Conservation (phyloP, 495 filamentous ascomycete species). For the Copromyces sp. region DNA sequence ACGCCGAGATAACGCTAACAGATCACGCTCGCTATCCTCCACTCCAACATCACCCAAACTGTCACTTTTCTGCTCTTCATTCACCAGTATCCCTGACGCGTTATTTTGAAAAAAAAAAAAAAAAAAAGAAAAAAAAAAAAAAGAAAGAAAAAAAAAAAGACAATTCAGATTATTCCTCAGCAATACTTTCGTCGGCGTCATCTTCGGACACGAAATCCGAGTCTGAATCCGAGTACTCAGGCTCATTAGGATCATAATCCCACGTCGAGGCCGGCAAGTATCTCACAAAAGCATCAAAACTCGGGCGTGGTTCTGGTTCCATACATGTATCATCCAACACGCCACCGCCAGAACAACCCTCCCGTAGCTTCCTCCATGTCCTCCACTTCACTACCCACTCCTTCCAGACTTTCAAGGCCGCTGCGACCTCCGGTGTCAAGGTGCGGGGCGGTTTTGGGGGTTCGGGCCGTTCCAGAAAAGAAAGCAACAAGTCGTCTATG, state of each 20-base stretch:
- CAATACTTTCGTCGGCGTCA: not conserved
- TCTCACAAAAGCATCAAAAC: not conserved
- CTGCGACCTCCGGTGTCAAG: not conserved
- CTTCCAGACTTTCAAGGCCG: not conserved
- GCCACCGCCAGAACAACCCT: not conserved
- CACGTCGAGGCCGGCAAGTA: not conserved
- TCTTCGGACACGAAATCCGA: not conserved
- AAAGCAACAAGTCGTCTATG: not conserved
- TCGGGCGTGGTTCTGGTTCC: not conserved
- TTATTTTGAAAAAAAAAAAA: not conserved
- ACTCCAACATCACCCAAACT: not conserved
- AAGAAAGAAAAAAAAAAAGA: not conserved
- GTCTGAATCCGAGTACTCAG: not conserved
- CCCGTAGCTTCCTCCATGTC: not conserved
- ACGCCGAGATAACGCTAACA: not conserved
- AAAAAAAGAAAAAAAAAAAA: not conserved
- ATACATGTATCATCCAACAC: not conserved
- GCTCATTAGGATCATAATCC: not conserved
- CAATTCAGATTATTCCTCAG: not conserved
- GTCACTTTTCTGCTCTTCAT: not conserved
- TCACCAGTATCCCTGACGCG: not conserved
- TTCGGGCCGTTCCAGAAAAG: not conserved
- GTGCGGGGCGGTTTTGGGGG: not conserved
- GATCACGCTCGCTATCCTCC: not conserved
- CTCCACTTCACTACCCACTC: not conserved